Conservation (phyloP, 2,329 filamentous ascomycete genomes). For the Ophiostoma sp. region DNA sequence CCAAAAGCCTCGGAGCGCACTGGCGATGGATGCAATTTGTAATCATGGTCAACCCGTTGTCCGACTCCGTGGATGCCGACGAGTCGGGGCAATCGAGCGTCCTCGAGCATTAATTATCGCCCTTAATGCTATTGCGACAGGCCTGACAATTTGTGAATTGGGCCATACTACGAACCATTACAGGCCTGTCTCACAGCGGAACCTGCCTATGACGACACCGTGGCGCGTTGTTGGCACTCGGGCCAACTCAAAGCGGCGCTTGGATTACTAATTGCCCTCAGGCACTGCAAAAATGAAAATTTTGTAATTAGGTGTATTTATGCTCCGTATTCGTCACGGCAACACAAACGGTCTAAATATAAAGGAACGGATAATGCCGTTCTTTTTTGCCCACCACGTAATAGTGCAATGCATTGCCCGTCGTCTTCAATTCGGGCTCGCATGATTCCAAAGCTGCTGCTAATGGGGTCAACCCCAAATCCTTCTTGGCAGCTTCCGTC, state of each 20-base stretch:
- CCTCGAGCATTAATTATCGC: not conserved
- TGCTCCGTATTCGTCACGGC: not conserved
- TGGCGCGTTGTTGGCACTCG: not conserved
- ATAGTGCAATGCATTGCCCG: not conserved
- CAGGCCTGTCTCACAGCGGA: not conserved
- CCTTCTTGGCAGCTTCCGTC: not conserved
- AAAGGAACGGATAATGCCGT: not conserved
- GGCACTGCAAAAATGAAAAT: not conserved
- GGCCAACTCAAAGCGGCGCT: slow-evolving; percentile 2
- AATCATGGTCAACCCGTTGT: slow-evolving; percentile 15
- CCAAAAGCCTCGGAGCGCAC: not conserved
- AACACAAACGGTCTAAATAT: not conserved
- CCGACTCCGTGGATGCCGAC: slow-evolving; percentile 9
- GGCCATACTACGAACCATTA: not conserved
- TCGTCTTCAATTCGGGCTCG: not conserved
- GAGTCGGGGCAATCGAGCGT: not conserved
- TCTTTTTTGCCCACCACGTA: not conserved
- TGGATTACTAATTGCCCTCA: slow-evolving; percentile 21
- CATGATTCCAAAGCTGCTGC: not conserved
- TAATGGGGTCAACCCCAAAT: not conserved
- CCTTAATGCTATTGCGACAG: not conserved
- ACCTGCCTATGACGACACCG: slow-evolving; percentile 18
- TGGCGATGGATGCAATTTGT: slow-evolving; percentile 11
- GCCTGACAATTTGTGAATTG: too few species aligned
- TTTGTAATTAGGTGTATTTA: not conserved